A percentile compares a stretch with the other conserved stretches of the same genome.
Evolutionary conservation across 2,329 filamentous ascomycete genomes (phyloP).

Genomic region (Penicillium sclerotigenum): DNA sequence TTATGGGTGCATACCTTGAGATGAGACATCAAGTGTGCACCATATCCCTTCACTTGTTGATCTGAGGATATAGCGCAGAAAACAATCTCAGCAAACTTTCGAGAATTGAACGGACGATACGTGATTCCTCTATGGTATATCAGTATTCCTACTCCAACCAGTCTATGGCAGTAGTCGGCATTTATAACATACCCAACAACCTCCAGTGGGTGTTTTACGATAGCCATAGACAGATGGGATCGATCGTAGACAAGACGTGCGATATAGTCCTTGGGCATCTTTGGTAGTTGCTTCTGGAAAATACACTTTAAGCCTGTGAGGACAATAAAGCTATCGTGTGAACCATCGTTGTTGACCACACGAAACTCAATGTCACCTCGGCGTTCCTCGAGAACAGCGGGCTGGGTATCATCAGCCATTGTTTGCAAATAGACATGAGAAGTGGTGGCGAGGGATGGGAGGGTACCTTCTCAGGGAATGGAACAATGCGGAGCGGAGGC

Average conservation of each 20-base stretch:
- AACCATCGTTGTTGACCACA: constrained; percentile 94
- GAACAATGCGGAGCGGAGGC: constrained; percentile 62
- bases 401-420: constrained; percentile 48
- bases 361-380: constrained; percentile 94
- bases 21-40: constrained; percentile 96
- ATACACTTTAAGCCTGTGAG: constrained; percentile 95
- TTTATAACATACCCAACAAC: constrained; percentile 62
- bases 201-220: constrained; percentile 92
- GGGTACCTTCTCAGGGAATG: constrained; percentile 80
- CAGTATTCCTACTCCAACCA: constrained; percentile 1
- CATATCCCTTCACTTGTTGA: constrained; percentile 98
- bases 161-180: background rate
- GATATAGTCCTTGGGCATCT: constrained; percentile 99
- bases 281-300: constrained; percentile 96
- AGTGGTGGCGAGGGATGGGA: background rate
- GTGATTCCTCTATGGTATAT: constrained; percentile 72
- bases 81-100: constrained; percentile 95
- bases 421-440: background rate
- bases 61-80: constrained; percentile 97
- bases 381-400: constrained; percentile 88
- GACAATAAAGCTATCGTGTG: constrained; percentile 85
- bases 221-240: constrained; percentile 92
- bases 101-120: constrained; percentile 87
- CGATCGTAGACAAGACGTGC: constrained; percentile 95
- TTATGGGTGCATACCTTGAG: constrained; percentile 61